Evolutionary conservation across 2,329 filamentous ascomycete species (phyloP).

Genomic region (Venturiaceae sp.): DNA sequence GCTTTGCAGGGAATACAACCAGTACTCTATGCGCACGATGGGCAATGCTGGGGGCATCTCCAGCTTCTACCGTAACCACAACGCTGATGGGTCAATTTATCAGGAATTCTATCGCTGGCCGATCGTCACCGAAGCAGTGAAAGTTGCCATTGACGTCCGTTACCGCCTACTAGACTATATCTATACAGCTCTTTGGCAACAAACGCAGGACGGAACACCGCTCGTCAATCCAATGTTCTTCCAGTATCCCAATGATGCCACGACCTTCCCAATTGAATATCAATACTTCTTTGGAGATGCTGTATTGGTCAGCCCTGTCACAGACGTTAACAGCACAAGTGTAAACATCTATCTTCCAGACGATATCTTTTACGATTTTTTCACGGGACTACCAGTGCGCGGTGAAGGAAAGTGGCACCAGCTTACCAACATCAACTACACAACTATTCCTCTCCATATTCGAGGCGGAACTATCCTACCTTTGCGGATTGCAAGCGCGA

Average conservation of each 20-base stretch:
- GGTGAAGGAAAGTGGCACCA: slow-evolving; percentile 37
- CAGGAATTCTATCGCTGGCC: slow-evolving; percentile 70
- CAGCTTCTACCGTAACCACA: slow-evolving; percentile 70
- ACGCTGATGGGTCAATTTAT: slow-evolving; percentile 37
- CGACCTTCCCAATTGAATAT: slow-evolving; percentile 41
- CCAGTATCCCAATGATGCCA: slow-evolving; percentile 50
- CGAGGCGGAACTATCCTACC: slow-evolving; percentile 58
- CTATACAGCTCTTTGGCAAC: slow-evolving; percentile 59
- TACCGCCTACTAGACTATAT: slow-evolving; percentile 72
- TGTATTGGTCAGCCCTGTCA: slow-evolving; percentile 48
- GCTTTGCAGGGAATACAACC: slow-evolving; percentile 58
- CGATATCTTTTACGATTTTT: slow-evolving; percentile 52
- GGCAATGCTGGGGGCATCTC: slow-evolving; percentile 62
- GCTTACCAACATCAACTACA: slow-evolving; percentile 35
- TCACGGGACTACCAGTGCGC: slow-evolving; percentile 37
- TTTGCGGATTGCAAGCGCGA: slow-evolving; percentile 42
- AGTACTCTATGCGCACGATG: slow-evolving; percentile 66
- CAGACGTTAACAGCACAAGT: slow-evolving; percentile 38
- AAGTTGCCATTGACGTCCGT: slow-evolving; percentile 60
- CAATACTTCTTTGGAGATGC: slow-evolving; percentile 52
- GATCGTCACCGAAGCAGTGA: slow-evolving; percentile 52
- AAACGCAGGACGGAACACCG: slow-evolving; percentile 53
- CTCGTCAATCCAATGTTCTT: slow-evolving; percentile 64
- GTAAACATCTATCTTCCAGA: slow-evolving; percentile 48
- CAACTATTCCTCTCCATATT: slow-evolving; percentile 57